These are phyloP conservation scores for Pseudogymnoascus sp. DNA, from an alignment of 2,329 filamentous ascomycete genomes.

Conservation along the genomic window DNA sequence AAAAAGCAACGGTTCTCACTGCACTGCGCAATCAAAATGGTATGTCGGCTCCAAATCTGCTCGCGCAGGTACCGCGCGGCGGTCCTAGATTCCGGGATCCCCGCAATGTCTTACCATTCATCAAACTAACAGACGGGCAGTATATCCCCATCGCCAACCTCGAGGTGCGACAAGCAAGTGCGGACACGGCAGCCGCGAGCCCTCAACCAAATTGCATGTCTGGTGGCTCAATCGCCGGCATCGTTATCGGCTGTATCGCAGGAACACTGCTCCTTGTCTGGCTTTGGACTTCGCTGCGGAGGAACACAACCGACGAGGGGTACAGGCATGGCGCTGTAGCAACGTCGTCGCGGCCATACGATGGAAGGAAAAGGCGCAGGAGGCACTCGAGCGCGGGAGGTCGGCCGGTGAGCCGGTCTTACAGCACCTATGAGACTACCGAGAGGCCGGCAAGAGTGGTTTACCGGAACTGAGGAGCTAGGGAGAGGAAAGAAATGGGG, in stretches of 20 bases:
- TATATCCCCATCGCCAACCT: slow-evolving; percentile 7
- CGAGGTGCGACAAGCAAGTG: not conserved
- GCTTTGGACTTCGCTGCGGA: not conserved
- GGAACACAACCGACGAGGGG: not conserved
- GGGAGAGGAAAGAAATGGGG: not conserved
- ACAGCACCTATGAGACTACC: not conserved
- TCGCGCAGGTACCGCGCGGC: not conserved
- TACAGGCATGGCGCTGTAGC: not conserved
- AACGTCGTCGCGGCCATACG: not conserved
- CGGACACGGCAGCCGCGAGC: not conserved
- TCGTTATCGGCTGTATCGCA: slow-evolving; percentile 9
- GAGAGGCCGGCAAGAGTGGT: not conserved
- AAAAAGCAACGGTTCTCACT: not conserved
- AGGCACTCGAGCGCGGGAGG: not conserved
- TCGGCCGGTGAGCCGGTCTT: not conserved
- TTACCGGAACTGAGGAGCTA: not conserved
- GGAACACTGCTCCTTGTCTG: slow-evolving; percentile 1
- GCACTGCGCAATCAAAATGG: not conserved
- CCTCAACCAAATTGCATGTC: slow-evolving; percentile 6
- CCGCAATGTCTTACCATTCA: not conserved
- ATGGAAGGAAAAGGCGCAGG: not conserved
- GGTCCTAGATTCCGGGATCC: not conserved
- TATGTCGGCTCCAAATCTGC: not conserved
- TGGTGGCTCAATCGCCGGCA: slow-evolving; percentile 6
- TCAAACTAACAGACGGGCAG: not conserved